phyloP scores from a whole-genome alignment of 495 filamentous ascomycete species.

The Cercophora newfieldiana region DNA sequence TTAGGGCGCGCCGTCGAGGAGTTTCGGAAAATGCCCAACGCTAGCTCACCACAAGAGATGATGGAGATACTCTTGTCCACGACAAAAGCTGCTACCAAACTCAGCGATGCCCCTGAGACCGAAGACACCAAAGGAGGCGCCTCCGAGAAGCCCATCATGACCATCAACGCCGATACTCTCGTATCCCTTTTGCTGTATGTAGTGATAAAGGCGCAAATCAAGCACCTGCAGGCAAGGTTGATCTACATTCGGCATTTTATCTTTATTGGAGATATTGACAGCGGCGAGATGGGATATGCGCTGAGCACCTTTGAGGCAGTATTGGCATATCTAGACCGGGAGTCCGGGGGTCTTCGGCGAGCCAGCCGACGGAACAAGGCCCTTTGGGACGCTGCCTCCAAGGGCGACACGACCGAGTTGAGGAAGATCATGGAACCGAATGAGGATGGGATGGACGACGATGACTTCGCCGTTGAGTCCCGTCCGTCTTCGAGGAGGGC shows the following conservation, averaged over 20 bases:
- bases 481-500: constrained; percentile 41
- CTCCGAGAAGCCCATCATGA: constrained; percentile 57
- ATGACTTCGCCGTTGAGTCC: constrained; percentile 31
- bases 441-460: constrained; percentile 46
- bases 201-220: constrained; percentile 87
- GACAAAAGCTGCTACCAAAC: constrained; percentile 74
- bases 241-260: constrained; percentile 95
- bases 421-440: constrained; percentile 74
- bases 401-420: constrained; percentile 72
- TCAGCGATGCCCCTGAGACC: constrained; percentile 45
- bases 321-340: constrained; percentile 81
- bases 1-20: constrained; percentile 80
- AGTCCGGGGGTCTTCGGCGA: constrained; percentile 76
- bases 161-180: constrained; percentile 92
- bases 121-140: constrained; percentile 20
- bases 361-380: constrained; percentile 83
- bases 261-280: constrained; percentile 96
- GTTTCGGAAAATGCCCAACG: constrained; percentile 81
- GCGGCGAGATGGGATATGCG: constrained; percentile 94
- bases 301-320: constrained; percentile 96
- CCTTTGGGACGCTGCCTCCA: constrained; percentile 82
- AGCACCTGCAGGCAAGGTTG: constrained; percentile 82
- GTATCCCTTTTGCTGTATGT: constrained; percentile 91
- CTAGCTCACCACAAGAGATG: constrained; percentile 93
- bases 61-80: constrained; percentile 83